Conservation (phyloP, 192 early-diverging fungal species). For the Coemansia pectinata region DNA sequence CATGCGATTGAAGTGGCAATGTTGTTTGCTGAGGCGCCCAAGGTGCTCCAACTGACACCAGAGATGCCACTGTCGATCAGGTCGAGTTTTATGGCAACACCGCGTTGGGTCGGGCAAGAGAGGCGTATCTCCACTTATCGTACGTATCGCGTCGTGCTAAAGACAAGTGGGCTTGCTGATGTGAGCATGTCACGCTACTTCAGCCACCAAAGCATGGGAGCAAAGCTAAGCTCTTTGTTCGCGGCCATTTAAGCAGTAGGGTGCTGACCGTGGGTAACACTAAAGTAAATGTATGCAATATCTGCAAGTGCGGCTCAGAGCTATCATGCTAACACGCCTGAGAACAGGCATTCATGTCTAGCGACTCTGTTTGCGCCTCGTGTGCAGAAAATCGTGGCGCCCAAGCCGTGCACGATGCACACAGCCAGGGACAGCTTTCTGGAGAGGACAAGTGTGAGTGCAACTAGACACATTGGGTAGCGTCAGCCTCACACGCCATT, state of each 20-base stretch:
- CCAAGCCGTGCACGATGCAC: background rate
- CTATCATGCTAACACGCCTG: background rate
- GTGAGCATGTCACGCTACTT: background rate
- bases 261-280: background rate
- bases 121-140: background rate
- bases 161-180: background rate
- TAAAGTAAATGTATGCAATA: background rate
- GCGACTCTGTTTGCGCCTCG: background rate
- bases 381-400: background rate
- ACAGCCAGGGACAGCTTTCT: background rate
- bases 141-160: background rate
- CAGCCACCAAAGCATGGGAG: constrained; percentile 4
- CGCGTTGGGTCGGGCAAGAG: background rate
- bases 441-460: background rate
- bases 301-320: background rate
- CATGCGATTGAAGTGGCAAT: constrained; percentile 64
- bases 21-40: constrained; percentile 25
- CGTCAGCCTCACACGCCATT: background rate
- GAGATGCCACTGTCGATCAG: background rate
- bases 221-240: background rate
- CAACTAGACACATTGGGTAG: background rate
- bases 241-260: background rate
- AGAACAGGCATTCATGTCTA: background rate
- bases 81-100: background rate
- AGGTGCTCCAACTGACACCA: constrained; percentile 46